Percentiles rank a stretch among this genome's conserved stretches.
phyloP scores from a whole-genome alignment of 148 eudicot species.

The Arctostaphylos glauca region DNA sequence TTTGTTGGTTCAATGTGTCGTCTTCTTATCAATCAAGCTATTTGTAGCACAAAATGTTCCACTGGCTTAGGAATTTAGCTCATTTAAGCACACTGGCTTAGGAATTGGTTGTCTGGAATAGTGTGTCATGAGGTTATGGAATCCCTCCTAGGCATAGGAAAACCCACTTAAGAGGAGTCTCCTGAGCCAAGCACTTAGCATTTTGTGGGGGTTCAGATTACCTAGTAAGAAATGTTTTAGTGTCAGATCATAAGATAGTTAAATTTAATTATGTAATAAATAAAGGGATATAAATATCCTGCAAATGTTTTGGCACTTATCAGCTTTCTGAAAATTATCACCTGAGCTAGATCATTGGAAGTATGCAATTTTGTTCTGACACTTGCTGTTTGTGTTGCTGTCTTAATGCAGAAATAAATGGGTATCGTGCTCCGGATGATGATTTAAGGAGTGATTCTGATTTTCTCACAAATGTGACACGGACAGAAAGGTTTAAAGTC shows the following conservation, averaged over 20 bases:
- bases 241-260: neutral
- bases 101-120: neutral
- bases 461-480: slow-evolving; percentile 83
- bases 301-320: neutral
- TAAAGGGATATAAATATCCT: neutral
- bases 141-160: neutral
- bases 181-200: slow-evolving; percentile 1
- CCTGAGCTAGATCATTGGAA: neutral
- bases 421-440: slow-evolving; percentile 43
- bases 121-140: neutral
- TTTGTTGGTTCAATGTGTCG: neutral
- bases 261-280: neutral
- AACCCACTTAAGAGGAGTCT: slow-evolving; percentile 1
- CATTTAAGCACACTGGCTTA: neutral
- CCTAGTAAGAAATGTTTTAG: neutral
- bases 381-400: slow-evolving; percentile 23
- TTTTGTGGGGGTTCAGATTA: neutral
- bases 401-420: slow-evolving; percentile 48
- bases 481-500: slow-evolving; percentile 47
- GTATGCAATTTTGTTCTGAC: slow-evolving; percentile 14
- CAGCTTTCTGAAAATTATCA: neutral
- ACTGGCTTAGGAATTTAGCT: neutral
- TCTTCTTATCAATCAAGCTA: neutral
- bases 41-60: neutral
- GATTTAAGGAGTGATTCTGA: slow-evolving; percentile 58